Evolutionary conservation across 75 land plant genomes (phyloP), one percentile per base, ranked within the genome.

Genomic region (Azolla pinnata): DNA sequence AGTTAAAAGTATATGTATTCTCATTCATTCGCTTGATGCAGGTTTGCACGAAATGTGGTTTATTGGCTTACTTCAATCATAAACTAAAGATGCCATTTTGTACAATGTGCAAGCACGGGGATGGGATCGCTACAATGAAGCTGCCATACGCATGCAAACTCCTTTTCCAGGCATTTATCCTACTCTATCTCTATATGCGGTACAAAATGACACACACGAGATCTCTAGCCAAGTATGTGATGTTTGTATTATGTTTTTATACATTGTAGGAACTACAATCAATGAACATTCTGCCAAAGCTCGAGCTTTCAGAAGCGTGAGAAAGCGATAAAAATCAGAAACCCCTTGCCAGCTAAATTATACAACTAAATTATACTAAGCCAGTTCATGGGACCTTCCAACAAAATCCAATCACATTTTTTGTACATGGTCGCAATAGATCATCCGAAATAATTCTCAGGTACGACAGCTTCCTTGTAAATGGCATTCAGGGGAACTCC

Each of bases 71-170:
- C 62, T 90, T 77, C 61, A 79, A 84, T 67, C 85, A 83, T 62
- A 95, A 78, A 76, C 71, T 89, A 20, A 95, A 86, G 75, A 76
- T 77, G 62, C 65, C 63, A 4, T 77, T 73, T 33, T 95, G 99
- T 62, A 73, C 87, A 7, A 65, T 63, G 20, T 95, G 99, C 74
- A 90, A 90, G 76, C 83, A 71, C 61, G 91, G 96, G 0, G 85
- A 86, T 0, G 77, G 78, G 29, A 67, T 95, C 7, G 79, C 99
- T 24, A 79, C 80, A 0, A 83, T 95, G 99, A 90, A 90, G 61
- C 73, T 95, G 16, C 99, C 99, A 25, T 95, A 95, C 63, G 99
- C 99, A 48, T 95, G 99, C 85, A 95, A 95, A 59, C 96, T 95
- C 52, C 66, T 95, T 17, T 76, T 95, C 44, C 99, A 95, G 96